phyloP scores from a whole-genome alignment of 2,329 filamentous ascomycete genomes.

The Bretziella fagacearum region DNA sequence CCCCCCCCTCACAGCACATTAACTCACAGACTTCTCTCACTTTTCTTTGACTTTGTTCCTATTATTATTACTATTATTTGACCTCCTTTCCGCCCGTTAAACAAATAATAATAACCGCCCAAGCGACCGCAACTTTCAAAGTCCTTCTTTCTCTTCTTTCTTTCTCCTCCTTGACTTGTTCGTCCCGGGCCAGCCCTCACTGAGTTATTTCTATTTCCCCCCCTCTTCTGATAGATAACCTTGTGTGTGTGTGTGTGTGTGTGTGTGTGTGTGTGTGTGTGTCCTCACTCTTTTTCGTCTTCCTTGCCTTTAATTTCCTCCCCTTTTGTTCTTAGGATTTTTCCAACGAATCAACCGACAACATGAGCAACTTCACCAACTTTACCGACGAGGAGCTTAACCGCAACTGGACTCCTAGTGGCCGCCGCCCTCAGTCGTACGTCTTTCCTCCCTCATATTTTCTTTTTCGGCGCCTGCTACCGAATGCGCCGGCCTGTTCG shows the following conservation, averaged over 20 bases:
- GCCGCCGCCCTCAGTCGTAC: slow-evolving; percentile 67
- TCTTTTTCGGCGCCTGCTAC: not conserved
- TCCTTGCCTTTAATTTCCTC: not conserved
- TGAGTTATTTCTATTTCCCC: not conserved
- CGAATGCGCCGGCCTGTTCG: too few relatives aligned
- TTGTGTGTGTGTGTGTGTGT: too few relatives aligned
- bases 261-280: slow-evolving; percentile 2
- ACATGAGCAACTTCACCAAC: slow-evolving; percentile 23
- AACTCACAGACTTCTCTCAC: too few relatives aligned
- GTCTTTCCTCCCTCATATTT: slow-evolving; percentile 29
- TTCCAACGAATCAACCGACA: slow-evolving; percentile 14
- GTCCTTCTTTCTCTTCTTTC: not conserved
- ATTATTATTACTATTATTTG: too few relatives aligned
- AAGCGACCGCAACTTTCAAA: not conserved
- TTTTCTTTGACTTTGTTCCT: too few relatives aligned
- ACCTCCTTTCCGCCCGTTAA: too few relatives aligned
- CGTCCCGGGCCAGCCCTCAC: too few relatives aligned
- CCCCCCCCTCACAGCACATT: too few relatives aligned
- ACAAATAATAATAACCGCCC: not conserved
- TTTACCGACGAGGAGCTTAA: slow-evolving; percentile 48
- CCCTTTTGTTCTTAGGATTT: not conserved
- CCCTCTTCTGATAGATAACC: not conserved
- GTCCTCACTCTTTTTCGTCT: not conserved
- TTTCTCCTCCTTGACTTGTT: not conserved
- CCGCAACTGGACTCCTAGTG: slow-evolving; percentile 64